Evolutionary conservation across 257 asterid genomes (phyloP), one percentile per base, ranked within the genome.

Genomic region (Nicotiana tabacum): DNA sequence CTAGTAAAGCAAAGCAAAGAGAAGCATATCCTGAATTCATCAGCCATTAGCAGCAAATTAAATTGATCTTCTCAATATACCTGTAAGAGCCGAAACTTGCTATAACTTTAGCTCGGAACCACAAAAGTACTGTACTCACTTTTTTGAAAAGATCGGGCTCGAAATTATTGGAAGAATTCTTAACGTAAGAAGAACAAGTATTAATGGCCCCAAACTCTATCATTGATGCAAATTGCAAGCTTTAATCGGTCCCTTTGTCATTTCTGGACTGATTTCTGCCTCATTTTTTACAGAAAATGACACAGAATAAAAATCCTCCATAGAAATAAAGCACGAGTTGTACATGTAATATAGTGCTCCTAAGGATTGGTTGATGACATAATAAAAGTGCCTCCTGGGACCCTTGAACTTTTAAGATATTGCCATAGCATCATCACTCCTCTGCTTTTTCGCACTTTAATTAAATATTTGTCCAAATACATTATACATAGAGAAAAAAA

Each of bases 281-380:
- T n/a, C 74, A 66, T n/a, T 48, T 77, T 21, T 82, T 30, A 82
- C 65, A 60, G 39, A 72, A 48, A 32, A 11, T 43, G 70, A 33
- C 15, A 56, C 18, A 72, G 72, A 37, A 69, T 62, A 78, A 58
- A 82, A 69, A 43, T 43, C 78, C 33, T 60, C 57, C n/a, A 5
- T 2, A 11, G 27, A 72, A 76, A 77, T 30, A 33, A 60, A 57
- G 53, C 66, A 30, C 51, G 85, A 77, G 81, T 66, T 77, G 87
- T 66, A 43, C 51, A 82, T 15, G 30, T 82, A 84, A 65, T 32
- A 82, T 32, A 82, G 62, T 82, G 39, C 83, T 78, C 83, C 79
- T 77, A 76, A 78, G 85, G 82, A 62, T 80, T 74, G 78, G 83
- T 83, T 77, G 60, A 18, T 81, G 84, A 85, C 87, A 66, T 82